These are phyloP conservation scores for Bacidia gigantensis DNA, from an alignment of 495 filamentous ascomycete genomes.

Conservation along the genomic window DNA sequence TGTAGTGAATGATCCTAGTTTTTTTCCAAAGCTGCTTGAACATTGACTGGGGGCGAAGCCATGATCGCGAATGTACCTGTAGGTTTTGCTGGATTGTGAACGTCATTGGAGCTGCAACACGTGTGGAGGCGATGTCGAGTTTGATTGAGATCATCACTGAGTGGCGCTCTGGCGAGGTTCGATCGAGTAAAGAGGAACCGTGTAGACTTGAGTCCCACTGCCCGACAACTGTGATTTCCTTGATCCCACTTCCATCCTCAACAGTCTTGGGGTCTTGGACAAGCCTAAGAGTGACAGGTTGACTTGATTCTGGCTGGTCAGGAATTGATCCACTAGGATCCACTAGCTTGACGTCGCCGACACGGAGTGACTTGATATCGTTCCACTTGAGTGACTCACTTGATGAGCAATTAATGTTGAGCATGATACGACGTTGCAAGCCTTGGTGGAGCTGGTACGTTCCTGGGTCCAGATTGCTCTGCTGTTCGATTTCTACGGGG, in stretches of 20 bases:
- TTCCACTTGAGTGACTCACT: slow-evolving; percentile 79
- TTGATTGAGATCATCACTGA: slow-evolving; percentile 74
- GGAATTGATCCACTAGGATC: slow-evolving; percentile 75
- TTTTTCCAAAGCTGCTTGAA: slow-evolving; percentile 79
- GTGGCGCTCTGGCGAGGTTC: slow-evolving; percentile 80
- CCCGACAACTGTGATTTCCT: slow-evolving; percentile 67
- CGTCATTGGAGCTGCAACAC: slow-evolving; percentile 65
- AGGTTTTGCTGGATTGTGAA: slow-evolving; percentile 69
- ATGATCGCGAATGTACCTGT: slow-evolving; percentile 73
- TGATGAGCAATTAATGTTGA: slow-evolving; percentile 79
- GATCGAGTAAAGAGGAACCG: slow-evolving; percentile 74
- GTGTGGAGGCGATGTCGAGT: slow-evolving; percentile 69
- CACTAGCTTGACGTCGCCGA: slow-evolving; percentile 67
- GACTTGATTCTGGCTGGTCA: slow-evolving; percentile 53
- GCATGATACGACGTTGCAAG: slow-evolving; percentile 73
- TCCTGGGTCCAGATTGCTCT: slow-evolving; percentile 63
- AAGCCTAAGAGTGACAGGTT: slow-evolving; percentile 65
- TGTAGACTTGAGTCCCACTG: slow-evolving; percentile 97
- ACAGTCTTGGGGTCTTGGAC: slow-evolving; percentile 60
- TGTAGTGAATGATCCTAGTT: slow-evolving; percentile 73
- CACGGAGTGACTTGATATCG: slow-evolving; percentile 57
- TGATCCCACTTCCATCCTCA: slow-evolving; percentile 79
- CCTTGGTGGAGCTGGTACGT: slow-evolving; percentile 93
- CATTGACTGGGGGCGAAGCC: slow-evolving; percentile 70
- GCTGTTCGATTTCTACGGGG: slow-evolving; percentile 85